Evolutionary conservation across 1,284 basidiomycete species (phyloP).

Genomic region (Ustilago bromivora): DNA sequence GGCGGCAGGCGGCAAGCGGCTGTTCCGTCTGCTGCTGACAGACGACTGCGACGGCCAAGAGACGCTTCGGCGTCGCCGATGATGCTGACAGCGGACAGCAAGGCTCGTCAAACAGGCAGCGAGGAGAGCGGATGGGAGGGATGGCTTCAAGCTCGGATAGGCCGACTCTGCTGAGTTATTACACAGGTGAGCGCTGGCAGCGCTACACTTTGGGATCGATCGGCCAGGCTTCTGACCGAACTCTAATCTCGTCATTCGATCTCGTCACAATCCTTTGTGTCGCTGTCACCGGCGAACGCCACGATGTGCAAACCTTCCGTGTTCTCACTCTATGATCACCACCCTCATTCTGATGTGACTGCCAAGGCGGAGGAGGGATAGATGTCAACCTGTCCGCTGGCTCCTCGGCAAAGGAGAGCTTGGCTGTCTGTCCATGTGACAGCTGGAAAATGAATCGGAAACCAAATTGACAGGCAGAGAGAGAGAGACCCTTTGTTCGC

Average conservation of each 20-base stretch:
- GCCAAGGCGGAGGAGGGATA: not conserved
- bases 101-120: not conserved
- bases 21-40: not conserved
- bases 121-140: not conserved
- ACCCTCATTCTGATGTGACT: conserved; percentile 3
- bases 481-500: conserved; percentile 1
- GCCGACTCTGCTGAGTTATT: not conserved
- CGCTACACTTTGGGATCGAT: not conserved
- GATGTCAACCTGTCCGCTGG: not conserved
- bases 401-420: conserved; percentile 4
- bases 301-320: conserved; percentile 10
- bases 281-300: not conserved
- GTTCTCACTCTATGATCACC: conserved; percentile 10
- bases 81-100: conserved; percentile 2
- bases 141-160: not conserved
- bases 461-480: not conserved
- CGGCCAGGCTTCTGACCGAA: not conserved
- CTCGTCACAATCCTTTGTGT: conserved; percentile 9
- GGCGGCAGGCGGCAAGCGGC: not conserved
- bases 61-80: not conserved
- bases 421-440: conserved; percentile 12
- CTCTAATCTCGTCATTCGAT: not conserved
- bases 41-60: not conserved
- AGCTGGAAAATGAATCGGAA: conserved; percentile 14
- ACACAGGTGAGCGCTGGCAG: not conserved